Evolutionary conservation across 2,329 filamentous ascomycete genomes (phyloP), one percentile per base, ranked within the genome.

Genomic region (Diaporthe batatas): DNA sequence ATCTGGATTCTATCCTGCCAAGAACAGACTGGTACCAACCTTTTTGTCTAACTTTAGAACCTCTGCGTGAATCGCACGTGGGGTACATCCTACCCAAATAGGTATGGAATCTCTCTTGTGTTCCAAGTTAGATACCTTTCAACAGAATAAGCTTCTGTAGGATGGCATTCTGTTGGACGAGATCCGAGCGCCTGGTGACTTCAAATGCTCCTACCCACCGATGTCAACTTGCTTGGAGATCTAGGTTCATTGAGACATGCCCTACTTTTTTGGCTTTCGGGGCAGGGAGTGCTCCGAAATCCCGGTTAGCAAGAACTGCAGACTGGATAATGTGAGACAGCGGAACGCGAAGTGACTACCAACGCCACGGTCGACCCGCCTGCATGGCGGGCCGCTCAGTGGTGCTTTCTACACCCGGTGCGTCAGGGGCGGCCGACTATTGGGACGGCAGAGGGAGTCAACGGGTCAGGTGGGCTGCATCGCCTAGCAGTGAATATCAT

Each of bases 341-440:
- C 29, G n/a, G 25, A 29, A 29, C 5, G 25, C 29, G 21, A 8
- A 23, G n/a, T n/a, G 23, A 14, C 29, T 18, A 36, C 44, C 29
- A 51, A 36, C n/a, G 44, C 25, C 29, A 51, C 29, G 8, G 8
- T 34, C 29, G 42, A 25, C 11, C 21, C n/a, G 6, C n/a, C 23
- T 11, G 14, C 7, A 6, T 36, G 21, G 42, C 7, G 32, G 18
- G n/a, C 2, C 47, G 2, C 12, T 23, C 25, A 34, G 25, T 21
- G 12, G 6, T 29, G 21, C 44, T 34, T 12, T 55, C 59, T 14
- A 36, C 29, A 34, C 21, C 42, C n/a, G 8, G 29, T 23, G 29
- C 21, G 21, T 44, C 32, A 49, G 59, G 21, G 44, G 59, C 42
- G 44, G 44, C 44, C 59, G 44, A 67, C 32, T 44, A 53, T 12